A percentile compares a stretch with the other conserved stretches of the same genome.
Conservation (phyloP, 768 basidiomycete species). For the Cystobasidium ongulense region DNA sequence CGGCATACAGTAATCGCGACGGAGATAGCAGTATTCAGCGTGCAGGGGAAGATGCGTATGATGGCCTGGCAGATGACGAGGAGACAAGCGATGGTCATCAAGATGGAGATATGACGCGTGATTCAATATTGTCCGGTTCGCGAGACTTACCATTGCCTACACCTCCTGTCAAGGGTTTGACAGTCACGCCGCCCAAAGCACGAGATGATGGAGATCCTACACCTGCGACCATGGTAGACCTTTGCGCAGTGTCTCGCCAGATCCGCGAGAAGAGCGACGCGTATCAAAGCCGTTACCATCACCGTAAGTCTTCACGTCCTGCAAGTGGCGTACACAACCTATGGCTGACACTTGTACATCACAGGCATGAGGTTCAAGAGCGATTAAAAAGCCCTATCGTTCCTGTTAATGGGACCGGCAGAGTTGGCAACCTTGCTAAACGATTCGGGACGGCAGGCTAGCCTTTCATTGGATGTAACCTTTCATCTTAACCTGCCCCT, state of each 20-base stretch:
- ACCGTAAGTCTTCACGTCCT: neutral
- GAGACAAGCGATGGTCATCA: neutral
- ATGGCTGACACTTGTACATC: neutral
- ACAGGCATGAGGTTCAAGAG: neutral
- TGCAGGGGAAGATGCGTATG: constrained; percentile 6
- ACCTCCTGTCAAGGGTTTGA: neutral
- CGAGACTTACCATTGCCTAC: neutral
- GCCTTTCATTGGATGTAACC: too few species aligned
- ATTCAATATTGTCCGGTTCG: neutral
- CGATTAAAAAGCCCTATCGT: neutral
- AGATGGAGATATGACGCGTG: neutral
- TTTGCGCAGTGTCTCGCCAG: neutral
- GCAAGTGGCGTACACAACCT: neutral
- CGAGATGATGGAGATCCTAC: too few species aligned
- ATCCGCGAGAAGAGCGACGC: neutral
- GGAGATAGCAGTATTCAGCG: neutral
- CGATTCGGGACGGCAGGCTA: too few species aligned
- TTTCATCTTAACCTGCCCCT: too few species aligned
- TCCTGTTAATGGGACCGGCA: neutral
- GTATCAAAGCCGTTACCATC: neutral
- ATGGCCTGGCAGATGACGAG: constrained; percentile 16
- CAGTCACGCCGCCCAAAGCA: too few species aligned
- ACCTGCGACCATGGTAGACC: neutral
- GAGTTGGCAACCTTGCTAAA: neutral
- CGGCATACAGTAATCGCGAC: neutral